phyloP scores from a whole-genome alignment of 2,329 filamentous ascomycete species.

The Arthroderma sp. region DNA sequence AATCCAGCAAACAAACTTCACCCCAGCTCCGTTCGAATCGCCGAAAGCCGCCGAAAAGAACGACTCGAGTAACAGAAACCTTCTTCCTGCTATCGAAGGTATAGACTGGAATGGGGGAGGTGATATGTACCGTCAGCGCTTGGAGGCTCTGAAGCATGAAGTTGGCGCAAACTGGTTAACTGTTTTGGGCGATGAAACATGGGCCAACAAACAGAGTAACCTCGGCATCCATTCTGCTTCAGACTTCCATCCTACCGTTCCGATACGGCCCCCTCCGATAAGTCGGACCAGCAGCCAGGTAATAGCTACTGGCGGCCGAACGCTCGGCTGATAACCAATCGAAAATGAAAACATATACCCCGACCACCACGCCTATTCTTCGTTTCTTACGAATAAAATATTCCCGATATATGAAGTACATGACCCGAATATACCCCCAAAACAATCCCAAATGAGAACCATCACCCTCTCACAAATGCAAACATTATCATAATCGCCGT shows the following conservation, averaged over 20 bases:
- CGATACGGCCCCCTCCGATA: conserved; percentile 21
- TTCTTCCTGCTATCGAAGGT: conserved; percentile 15
- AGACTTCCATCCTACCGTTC: conserved; percentile 20
- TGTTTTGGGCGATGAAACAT: conserved; percentile 64
- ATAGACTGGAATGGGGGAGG: conserved; percentile 40
- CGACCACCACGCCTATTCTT: not conserved
- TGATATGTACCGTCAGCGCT: conserved; percentile 73
- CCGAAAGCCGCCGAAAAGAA: conserved; percentile 2
- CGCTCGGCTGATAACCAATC: conserved; percentile 18
- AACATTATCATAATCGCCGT: too few relatives aligned
- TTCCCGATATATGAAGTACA: too few relatives aligned
- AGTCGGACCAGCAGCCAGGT: conserved; percentile 25
- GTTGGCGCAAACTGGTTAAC: conserved; percentile 80
- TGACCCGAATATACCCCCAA: too few relatives aligned
- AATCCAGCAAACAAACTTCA: not conserved
- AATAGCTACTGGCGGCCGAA: conserved; percentile 30
- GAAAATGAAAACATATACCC: not conserved
- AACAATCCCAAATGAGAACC: too few relatives aligned
- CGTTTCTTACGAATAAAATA: too few relatives aligned
- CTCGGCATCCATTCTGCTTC: conserved; percentile 18
- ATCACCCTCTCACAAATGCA: too few relatives aligned
- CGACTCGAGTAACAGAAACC: conserved; percentile 6
- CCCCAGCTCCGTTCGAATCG: not conserved
- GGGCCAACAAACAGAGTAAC: conserved; percentile 28
- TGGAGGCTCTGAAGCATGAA: conserved; percentile 72